Conservation (phyloP, 352 stramenopile species). For the Phytophthora fragariaefolia region DNA sequence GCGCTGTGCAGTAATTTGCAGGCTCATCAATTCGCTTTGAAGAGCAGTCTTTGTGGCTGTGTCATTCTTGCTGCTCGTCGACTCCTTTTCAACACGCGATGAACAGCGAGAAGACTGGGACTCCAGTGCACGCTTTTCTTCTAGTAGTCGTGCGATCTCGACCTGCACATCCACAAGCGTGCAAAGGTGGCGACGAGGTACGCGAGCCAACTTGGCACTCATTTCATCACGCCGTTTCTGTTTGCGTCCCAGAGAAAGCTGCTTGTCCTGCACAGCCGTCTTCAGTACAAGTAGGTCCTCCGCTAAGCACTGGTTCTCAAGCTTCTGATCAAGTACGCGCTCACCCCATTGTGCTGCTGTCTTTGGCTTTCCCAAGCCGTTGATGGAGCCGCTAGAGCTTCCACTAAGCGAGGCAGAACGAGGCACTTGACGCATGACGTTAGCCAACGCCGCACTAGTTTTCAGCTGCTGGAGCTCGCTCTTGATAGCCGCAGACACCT, state of each 20-base stretch:
- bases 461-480: constrained; percentile 63
- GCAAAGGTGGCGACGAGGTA: constrained; percentile 54
- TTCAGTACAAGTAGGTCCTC: constrained; percentile 48
- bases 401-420: constrained; percentile 3
- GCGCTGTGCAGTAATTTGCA: constrained; percentile 41
- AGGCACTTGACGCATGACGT: constrained; percentile 29
- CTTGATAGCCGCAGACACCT: constrained; percentile 41
- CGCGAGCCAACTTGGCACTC: constrained; percentile 30
- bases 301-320: constrained; percentile 43
- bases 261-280: constrained; percentile 34
- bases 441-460: constrained; percentile 53
- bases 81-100: not conserved
- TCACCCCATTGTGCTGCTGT: constrained; percentile 53
- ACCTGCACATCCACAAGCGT: constrained; percentile 62
- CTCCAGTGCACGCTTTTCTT: constrained; percentile 57
- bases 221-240: constrained; percentile 47
- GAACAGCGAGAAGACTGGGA: constrained; percentile 14
- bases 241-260: constrained; percentile 22
- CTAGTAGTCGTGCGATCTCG: constrained; percentile 52
- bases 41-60: constrained; percentile 26
- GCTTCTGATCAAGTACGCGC: constrained; percentile 49
- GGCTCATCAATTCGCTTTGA: constrained; percentile 50
- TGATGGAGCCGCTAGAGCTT: not conserved
- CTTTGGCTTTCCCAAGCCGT: constrained; percentile 16
- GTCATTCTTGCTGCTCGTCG: not conserved